phyloP scores from a whole-genome alignment of 306 rosid genomes.

The Parietaria judaica region DNA sequence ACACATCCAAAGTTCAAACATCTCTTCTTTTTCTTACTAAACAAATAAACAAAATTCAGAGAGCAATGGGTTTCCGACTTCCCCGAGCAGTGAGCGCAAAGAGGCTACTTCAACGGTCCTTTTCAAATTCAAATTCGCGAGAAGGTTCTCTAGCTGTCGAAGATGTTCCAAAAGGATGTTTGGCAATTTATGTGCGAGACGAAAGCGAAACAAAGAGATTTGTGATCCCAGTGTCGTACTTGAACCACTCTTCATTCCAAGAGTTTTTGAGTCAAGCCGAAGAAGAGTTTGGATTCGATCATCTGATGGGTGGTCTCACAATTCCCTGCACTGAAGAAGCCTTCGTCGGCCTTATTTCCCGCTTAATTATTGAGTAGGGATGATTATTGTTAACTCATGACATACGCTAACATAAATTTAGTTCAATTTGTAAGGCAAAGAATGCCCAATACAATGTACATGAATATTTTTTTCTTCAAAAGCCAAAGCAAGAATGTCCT shows the following conservation, averaged over 20 bases:
- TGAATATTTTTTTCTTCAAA: background rate
- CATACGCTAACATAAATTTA: background rate
- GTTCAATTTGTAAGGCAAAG: background rate
- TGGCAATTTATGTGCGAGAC: conserved; percentile 25
- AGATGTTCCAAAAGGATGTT: conserved; percentile 29
- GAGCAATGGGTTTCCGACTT: conserved; percentile 10
- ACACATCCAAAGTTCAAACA: background rate
- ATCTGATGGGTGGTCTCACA: conserved; percentile 22
- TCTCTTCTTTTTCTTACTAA: background rate
- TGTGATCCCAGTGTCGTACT: conserved; percentile 18
- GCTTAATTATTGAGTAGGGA: background rate
- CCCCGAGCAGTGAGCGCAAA: conserved; percentile 13
- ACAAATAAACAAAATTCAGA: background rate
- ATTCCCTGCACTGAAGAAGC: conserved; percentile 22
- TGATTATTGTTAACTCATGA: background rate
- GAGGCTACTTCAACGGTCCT: conserved; percentile 2
- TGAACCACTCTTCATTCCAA: conserved; percentile 22
- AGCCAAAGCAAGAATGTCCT: background rate
- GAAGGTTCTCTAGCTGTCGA: background rate
- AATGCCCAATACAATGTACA: conserved; percentile 5
- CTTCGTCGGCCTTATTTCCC: conserved; percentile 18
- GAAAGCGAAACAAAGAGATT: conserved; percentile 11
- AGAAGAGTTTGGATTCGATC: conserved; percentile 25
- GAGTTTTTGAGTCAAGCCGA: conserved; percentile 15
- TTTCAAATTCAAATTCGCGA: conserved; percentile 1